These are phyloP conservation scores for Thielaviopsis musarum DNA, from an alignment of 2,329 filamentous ascomycete genomes.

Conservation along the genomic window DNA sequence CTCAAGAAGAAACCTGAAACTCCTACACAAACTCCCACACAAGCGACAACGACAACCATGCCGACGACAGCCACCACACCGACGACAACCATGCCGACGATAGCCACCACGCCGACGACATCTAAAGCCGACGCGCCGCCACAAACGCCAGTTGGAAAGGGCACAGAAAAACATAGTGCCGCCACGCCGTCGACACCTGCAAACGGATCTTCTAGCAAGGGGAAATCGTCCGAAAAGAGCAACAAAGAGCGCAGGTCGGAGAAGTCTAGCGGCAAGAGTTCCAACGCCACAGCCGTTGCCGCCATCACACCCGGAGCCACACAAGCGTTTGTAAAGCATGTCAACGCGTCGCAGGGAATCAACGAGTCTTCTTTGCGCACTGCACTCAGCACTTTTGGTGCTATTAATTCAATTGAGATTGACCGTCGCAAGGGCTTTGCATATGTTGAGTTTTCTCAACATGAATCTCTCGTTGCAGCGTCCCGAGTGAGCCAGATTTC, in stretches of 20 bases:
- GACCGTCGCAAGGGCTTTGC: conserved; percentile 91
- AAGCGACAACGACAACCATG: not conserved
- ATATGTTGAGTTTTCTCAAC: conserved; percentile 73
- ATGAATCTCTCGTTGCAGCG: conserved; percentile 57
- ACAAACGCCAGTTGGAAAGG: conserved; percentile 15
- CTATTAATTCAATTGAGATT: conserved; percentile 68
- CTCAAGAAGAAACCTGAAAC: conserved; percentile 25
- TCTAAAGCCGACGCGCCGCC: conserved; percentile 15
- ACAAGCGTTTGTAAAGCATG: conserved; percentile 65
- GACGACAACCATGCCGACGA: conserved; percentile 6
- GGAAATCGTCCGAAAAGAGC: conserved; percentile 15
- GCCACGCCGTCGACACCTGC: conserved; percentile 14
- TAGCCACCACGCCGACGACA: conserved; percentile 9
- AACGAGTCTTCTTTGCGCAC: conserved; percentile 65
- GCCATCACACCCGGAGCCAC: conserved; percentile 30
- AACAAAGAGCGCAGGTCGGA: conserved; percentile 20
- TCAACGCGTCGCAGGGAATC: conserved; percentile 79
- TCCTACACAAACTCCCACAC: not conserved
- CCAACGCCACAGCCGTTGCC: conserved; percentile 13
- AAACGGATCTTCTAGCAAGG: conserved; percentile 16
- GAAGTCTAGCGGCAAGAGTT: conserved; percentile 16
- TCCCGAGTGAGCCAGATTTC: conserved; percentile 66
- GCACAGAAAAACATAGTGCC: not conserved
- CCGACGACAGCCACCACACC: conserved; percentile 5
- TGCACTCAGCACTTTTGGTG: conserved; percentile 57